These are phyloP conservation scores for Phaseolus coccineus DNA, from an alignment of 331 rosid genomes.

Conservation along the genomic window DNA sequence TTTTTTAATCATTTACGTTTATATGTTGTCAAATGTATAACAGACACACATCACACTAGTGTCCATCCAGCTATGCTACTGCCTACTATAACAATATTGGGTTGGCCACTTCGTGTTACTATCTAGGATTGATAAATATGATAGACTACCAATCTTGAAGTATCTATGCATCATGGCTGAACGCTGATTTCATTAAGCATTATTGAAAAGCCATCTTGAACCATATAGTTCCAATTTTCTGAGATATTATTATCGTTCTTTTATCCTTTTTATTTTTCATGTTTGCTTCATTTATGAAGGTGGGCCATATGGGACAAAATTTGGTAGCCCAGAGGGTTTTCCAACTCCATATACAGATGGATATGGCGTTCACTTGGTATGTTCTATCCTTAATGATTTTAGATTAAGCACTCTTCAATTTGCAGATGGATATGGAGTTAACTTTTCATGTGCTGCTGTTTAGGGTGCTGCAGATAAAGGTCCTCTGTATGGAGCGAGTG, in stretches of 20 bases:
- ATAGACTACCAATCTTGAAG: slow-evolving; percentile 15
- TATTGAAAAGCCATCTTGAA: slow-evolving; percentile 1
- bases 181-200: slow-evolving; percentile 5
- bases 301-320: slow-evolving; percentile 72
- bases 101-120: neutral
- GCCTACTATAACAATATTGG: neutral
- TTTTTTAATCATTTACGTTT: neutral
- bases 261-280: slow-evolving; percentile 7
- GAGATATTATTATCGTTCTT: slow-evolving; percentile 27
- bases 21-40: too few species aligned
- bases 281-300: slow-evolving; percentile 57
- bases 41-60: too few species aligned
- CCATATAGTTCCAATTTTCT: slow-evolving; percentile 2
- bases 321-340: slow-evolving; percentile 62
- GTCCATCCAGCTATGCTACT: neutral
- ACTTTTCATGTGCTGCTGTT: slow-evolving; percentile 44
- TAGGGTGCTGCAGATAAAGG: slow-evolving; percentile 77
- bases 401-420: neutral
- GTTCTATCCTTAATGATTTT: slow-evolving; percentile 31
- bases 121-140: neutral
- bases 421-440: neutral
- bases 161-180: slow-evolving; percentile 16
- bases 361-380: slow-evolving; percentile 78
- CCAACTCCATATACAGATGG: slow-evolving; percentile 70
- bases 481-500: slow-evolving; percentile 60